Evolutionary conservation across 2,329 filamentous ascomycete species (phyloP), one percentile per base, ranked within the genome.

Genomic region (Fusarium illudens): DNA sequence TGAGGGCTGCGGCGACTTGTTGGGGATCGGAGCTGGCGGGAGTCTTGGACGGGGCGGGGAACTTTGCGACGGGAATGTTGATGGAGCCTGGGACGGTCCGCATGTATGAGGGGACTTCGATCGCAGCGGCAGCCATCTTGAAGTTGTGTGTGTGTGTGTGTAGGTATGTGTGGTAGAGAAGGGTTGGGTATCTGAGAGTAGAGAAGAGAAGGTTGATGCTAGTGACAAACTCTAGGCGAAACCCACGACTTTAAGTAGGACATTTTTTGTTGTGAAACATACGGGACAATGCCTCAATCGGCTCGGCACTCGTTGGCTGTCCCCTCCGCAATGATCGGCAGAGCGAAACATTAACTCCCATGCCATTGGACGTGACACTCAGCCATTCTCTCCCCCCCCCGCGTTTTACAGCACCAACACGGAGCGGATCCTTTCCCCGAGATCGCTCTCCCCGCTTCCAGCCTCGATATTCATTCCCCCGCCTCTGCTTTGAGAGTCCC

Each of bases 41-140:
- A 56, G 72, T 55, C 36, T 70, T 68, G 12, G 73, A 62, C 0
- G 75, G 52, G 17, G 78, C 66, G 9, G 79, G 83, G 50, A 84
- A 83, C 22, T 79, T 73, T n/a, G 81, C 82, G 3, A 84, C 71
- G 3, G 77, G 73, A 37, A 87, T 80, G 71, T 89, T 88, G 73
- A 84, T 74, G 0, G 87, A 89, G 53, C 87, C 88, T 0, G 84
- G 82, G 7, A 77, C 72, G 25, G 67, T 68, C 49, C 76, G 64
- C 48, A 75, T 72, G 36, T 72, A 65, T 3, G 75, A 77, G 6
- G 76, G 75, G 4, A 69, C 52, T n/a, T 51, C 49, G 19, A 32
- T n/a, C 72, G 61, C 65, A 4, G 64, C 56, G 27, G 72, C 64
- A 13, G 71, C 71, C 71, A 73, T 73, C 15, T 7, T 71, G 52